Percentiles rank a stretch among this genome's conserved stretches.
Conservation (phyloP, 1,284 basidiomycete species). For the Peniophora sp. region DNA sequence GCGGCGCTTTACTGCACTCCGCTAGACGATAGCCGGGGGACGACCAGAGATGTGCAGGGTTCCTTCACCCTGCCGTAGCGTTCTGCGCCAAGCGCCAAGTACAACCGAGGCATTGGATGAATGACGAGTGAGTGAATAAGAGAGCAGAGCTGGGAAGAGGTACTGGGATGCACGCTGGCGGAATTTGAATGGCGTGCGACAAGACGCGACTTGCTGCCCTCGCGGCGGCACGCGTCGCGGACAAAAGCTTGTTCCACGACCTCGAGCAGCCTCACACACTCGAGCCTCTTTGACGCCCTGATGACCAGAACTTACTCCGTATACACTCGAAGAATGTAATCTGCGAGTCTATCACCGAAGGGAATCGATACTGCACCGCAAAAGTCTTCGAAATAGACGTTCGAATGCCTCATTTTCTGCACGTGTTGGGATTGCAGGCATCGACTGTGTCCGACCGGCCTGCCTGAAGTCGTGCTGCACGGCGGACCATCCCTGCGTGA, state of each 20-base stretch:
- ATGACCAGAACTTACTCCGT: not conserved
- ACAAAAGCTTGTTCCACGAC: not conserved
- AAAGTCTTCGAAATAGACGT: not conserved
- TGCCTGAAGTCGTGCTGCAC: not conserved
- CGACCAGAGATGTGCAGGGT: too few relatives aligned
- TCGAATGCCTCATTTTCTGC: constrained; percentile 3
- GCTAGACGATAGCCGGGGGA: too few relatives aligned
- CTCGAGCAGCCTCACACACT: not conserved
- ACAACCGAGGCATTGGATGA: too few relatives aligned
- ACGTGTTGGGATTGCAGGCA: constrained; percentile 7
- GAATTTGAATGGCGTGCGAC: too few relatives aligned
- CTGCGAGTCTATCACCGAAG: not conserved
- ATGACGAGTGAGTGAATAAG: too few relatives aligned
- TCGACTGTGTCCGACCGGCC: not conserved
- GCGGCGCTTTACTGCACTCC: too few relatives aligned
- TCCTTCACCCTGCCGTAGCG: too few relatives aligned
- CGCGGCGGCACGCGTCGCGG: too few relatives aligned
- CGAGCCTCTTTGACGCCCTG: not conserved
- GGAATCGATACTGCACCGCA: not conserved
- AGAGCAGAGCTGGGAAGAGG: too few relatives aligned
- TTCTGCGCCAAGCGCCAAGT: too few relatives aligned
- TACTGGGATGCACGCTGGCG: too few relatives aligned
- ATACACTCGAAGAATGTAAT: not conserved
- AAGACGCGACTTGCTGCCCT: too few relatives aligned
- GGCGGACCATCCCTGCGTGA: not conserved